Evolutionary conservation across 1,139 yeast species (phyloP).

Genomic region (Debaryomyces singareniensis): DNA sequence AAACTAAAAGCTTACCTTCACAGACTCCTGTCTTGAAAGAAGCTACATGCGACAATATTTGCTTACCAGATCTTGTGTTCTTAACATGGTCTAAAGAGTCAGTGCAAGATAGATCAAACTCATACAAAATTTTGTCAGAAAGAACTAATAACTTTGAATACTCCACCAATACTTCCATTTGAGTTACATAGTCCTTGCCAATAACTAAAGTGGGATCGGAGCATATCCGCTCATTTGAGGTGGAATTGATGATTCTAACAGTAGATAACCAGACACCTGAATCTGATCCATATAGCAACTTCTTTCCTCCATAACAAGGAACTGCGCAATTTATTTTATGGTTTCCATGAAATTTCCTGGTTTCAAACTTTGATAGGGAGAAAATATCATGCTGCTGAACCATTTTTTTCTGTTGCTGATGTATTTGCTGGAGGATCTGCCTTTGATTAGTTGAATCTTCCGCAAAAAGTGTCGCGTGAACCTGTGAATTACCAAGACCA

Average conservation of each 20-base stretch:
- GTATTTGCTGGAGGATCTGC: slow-evolving; percentile 74
- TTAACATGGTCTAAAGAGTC: slow-evolving; percentile 68
- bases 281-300: slow-evolving; percentile 85
- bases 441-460: slow-evolving; percentile 61
- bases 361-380: slow-evolving; percentile 68
- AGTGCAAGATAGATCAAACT: slow-evolving; percentile 65
- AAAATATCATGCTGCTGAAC: slow-evolving; percentile 73
- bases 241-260: slow-evolving; percentile 39
- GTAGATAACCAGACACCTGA: slow-evolving; percentile 83
- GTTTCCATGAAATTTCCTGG: slow-evolving; percentile 65
- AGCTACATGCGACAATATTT: slow-evolving; percentile 75
- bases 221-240: slow-evolving; percentile 45
- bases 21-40: slow-evolving; percentile 93
- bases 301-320: slow-evolving; percentile 93
- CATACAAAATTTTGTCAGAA: slow-evolving; percentile 75
- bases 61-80: slow-evolving; percentile 70
- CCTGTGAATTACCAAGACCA: slow-evolving; percentile 41
- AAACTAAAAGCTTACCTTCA: slow-evolving; percentile 79
- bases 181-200: slow-evolving; percentile 72
- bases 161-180: slow-evolving; percentile 87
- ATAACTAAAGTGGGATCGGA: slow-evolving; percentile 76
- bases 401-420: slow-evolving; percentile 69
- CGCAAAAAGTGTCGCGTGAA: slow-evolving; percentile 39
- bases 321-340: slow-evolving; percentile 83
- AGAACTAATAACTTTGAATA: slow-evolving; percentile 78